Evolutionary conservation across 1,284 basidiomycete genomes (phyloP).

Genomic region (Sanghuangporus sanghuang): DNA sequence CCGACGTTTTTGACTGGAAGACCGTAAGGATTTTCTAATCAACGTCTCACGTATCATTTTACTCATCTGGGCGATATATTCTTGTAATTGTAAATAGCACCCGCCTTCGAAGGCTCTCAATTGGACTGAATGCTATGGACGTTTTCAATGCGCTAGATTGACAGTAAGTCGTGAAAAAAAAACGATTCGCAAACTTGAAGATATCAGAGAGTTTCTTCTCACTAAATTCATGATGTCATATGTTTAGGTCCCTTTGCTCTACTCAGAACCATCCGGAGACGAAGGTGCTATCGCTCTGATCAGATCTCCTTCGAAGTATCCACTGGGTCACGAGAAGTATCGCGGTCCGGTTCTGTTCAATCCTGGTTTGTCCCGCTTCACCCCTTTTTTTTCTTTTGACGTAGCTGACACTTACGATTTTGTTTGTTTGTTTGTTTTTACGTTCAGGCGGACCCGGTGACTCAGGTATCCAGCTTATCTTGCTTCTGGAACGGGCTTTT

Average conservation of each 20-base stretch:
- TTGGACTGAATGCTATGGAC: slow-evolving; percentile 7
- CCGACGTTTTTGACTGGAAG: too few species aligned
- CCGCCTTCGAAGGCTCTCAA: slow-evolving; percentile 3
- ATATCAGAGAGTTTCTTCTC: neutral
- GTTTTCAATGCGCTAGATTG: slow-evolving; percentile 9
- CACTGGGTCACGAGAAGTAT: slow-evolving; percentile 22
- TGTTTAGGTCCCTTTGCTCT: slow-evolving; percentile 28
- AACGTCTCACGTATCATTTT: too few species aligned
- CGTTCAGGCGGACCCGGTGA: slow-evolving; percentile 28
- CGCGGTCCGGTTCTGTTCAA: slow-evolving; percentile 31
- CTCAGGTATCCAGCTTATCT: slow-evolving; percentile 25
- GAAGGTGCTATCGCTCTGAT: slow-evolving; percentile 28
- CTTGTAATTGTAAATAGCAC: neutral
- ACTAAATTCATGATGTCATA: neutral
- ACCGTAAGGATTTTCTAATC: too few species aligned
- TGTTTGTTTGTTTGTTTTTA: neutral
- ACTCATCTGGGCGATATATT: too few species aligned
- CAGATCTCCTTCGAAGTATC: slow-evolving; percentile 22
- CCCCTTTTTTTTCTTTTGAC: neutral
- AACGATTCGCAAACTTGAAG: neutral
- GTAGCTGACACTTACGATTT: neutral
- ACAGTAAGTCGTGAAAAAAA: neutral
- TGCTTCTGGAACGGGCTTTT: slow-evolving; percentile 6
- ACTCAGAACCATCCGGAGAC: slow-evolving; percentile 23
- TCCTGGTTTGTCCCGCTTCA: slow-evolving; percentile 22